Percentiles rank a stretch among this genome's conserved stretches.
Evolutionary conservation across 257 asterid genomes (phyloP).

Genomic region (Plantago ovata): DNA sequence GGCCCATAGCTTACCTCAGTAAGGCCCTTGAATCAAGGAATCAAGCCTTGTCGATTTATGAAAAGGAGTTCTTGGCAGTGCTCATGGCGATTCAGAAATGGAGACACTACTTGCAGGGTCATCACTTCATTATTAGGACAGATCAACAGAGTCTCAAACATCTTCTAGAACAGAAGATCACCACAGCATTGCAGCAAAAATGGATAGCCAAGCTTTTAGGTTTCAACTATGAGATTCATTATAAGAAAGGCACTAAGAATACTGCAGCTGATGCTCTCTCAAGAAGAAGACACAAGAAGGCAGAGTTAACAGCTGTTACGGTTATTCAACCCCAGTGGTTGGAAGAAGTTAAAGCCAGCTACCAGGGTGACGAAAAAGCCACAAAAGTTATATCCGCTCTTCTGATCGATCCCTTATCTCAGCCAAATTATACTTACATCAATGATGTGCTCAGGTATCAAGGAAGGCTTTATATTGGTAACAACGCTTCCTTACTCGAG

Average conservation of each 20-base stretch:
- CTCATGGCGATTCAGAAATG: background rate
- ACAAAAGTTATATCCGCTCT: too few relatives aligned
- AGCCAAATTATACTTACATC: background rate
- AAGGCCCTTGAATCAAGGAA: background rate
- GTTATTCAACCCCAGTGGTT: background rate
- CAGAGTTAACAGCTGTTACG: background rate
- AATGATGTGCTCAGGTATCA: background rate
- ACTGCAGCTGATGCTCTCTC: background rate
- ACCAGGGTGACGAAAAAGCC: background rate
- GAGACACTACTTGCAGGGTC: background rate
- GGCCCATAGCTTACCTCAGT: background rate
- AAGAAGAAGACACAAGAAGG: background rate
- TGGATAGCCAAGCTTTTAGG: too few relatives aligned
- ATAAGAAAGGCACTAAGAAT: background rate
- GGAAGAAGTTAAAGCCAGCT: background rate
- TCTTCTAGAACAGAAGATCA: background rate
- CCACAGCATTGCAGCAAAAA: too few relatives aligned
- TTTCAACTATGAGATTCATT: too few relatives aligned
- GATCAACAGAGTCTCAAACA: background rate
- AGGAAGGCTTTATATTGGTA: background rate
- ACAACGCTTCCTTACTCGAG: background rate
- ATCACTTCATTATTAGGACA: background rate
- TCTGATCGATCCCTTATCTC: too few relatives aligned
- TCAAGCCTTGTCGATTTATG: background rate
- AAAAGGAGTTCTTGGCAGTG: background rate